Evolutionary conservation across 176 grass and related monocot species (phyloP), one percentile per base, ranked within the genome.

Genomic region (Carex littledalei): DNA sequence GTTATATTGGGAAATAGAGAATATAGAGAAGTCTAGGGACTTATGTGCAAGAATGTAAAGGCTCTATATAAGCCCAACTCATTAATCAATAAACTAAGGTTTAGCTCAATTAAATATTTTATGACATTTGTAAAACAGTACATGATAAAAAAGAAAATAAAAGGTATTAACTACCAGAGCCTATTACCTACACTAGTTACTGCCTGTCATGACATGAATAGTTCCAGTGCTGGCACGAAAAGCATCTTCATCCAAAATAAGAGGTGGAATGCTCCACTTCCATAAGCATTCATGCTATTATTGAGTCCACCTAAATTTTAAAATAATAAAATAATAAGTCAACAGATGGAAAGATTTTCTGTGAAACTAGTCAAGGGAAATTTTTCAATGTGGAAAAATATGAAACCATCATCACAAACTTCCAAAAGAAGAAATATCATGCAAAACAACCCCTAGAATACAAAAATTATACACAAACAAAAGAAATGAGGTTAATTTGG

Each of bases 221-320:
- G 3, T 14, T 57, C 54, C 16, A 16, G 54, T 41, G 15, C 16
- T 43, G 16, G 35, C 50, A 34, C 87, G 83, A 71, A 93, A 95
- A 53, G 78, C 81, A 60, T 89, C 83, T 92, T 98, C 93, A 12
- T 93, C 86, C 34, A 80, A 85, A 90, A 98, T 93, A 75, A 95
- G 65, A 86, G 83, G 63, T 78, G 95, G 93, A 64, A 98, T 93
- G 84, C 83, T 98, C 95, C 95, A 98, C 50, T 93, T 57, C 93
- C 95, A 77, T 85, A 93, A 18, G 86, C 70, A 94, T 98, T 78
- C 10, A 83, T 88, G 50, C 84, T 90, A 72, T 86, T 81, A 5
- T 22, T 84, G 84, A 73, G 72, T 49, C 93, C 95, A 24, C 93
- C 95, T 98, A 67, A 26, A 84, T 29, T 86, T 12, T 57, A 65